Conservation (phyloP, 2,329 filamentous ascomycete species). For the Fusarium sp. region DNA sequence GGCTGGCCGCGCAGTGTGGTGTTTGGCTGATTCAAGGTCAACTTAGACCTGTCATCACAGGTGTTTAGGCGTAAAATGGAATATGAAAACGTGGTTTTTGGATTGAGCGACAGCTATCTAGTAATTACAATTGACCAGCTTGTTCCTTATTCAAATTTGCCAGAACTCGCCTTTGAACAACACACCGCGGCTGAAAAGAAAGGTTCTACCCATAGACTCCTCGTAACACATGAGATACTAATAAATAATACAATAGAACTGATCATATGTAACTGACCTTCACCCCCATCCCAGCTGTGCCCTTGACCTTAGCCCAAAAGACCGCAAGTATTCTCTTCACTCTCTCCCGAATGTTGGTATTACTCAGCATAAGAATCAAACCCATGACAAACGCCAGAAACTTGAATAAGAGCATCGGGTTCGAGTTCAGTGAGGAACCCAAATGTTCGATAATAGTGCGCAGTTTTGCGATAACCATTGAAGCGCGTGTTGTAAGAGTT, state of each 20-base stretch:
- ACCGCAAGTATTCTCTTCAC: conserved; percentile 75
- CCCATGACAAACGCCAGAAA: conserved; percentile 84
- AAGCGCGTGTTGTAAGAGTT: conserved; percentile 61
- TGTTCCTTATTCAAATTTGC: conserved; percentile 17
- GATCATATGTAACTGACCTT: conserved; percentile 93
- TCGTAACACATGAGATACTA: conserved; percentile 44
- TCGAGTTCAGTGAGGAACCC: conserved; percentile 63
- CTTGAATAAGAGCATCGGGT: conserved; percentile 67
- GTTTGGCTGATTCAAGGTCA: conserved; percentile 21
- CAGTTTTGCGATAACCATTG: conserved; percentile 65
- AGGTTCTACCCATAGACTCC: conserved; percentile 44
- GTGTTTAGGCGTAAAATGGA: conserved; percentile 39
- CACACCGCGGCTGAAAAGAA: conserved; percentile 29
- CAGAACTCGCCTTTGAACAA: conserved; percentile 34
- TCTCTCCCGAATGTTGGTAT: conserved; percentile 79
- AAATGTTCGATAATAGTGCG: conserved; percentile 64
- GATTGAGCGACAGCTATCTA: conserved; percentile 27
- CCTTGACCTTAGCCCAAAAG: conserved; percentile 83
- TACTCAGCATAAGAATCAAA: conserved; percentile 79
- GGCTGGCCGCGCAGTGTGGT: conserved; percentile 54
- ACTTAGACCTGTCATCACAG: conserved; percentile 35
- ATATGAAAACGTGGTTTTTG: conserved; percentile 19
- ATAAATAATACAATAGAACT: conserved; percentile 41
- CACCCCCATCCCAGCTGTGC: conserved; percentile 93
- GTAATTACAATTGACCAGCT: conserved; percentile 27